Evolutionary conservation across 805 yeast genomes (phyloP).

Genomic region (Debaryomyces hansenii): DNA sequence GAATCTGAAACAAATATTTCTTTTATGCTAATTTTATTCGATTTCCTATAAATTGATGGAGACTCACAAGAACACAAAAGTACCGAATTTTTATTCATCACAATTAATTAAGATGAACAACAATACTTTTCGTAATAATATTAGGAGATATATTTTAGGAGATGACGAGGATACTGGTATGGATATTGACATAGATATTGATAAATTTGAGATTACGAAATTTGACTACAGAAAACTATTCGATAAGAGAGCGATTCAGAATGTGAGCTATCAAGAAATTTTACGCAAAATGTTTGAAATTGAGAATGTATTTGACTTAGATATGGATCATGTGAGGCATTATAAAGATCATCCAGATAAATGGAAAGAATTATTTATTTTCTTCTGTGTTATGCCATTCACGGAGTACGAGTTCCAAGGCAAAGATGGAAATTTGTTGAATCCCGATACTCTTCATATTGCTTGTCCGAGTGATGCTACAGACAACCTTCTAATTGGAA

Average conservation of each 20-base stretch:
- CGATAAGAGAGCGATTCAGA: neutral
- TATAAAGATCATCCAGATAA: neutral
- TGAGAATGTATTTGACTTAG: neutral
- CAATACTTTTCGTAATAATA: neutral
- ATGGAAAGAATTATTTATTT: neutral
- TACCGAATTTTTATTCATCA: neutral
- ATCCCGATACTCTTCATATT: neutral
- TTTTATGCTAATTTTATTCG: neutral
- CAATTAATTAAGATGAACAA: neutral
- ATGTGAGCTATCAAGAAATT: neutral
- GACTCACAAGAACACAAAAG: neutral
- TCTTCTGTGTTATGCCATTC: neutral
- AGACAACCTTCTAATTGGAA: neutral
- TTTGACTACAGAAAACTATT: neutral
- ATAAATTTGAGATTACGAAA: neutral
- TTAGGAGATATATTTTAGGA: neutral
- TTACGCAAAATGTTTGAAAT: neutral
- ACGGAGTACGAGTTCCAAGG: neutral
- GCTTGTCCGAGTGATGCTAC: neutral
- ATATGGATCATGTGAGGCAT: neutral
- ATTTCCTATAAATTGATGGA: neutral
- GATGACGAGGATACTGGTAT: neutral
- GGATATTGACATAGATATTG: neutral
- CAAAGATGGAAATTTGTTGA: neutral
- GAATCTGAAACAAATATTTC: neutral